Conservation (phyloP, 75 land plant species). For the Sequoiadendron giganteum region DNA sequence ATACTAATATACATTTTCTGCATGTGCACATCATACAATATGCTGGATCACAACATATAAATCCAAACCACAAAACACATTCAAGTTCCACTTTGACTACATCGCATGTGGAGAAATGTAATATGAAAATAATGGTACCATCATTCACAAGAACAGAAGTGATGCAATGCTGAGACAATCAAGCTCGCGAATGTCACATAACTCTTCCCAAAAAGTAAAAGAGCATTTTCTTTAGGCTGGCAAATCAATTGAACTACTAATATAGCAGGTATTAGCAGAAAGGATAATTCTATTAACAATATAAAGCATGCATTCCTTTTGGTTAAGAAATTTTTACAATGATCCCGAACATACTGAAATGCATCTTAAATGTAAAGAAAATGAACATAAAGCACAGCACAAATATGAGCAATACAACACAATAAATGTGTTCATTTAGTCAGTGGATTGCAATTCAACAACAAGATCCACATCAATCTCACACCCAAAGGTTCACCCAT, state of each 20-base stretch:
- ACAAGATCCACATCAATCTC: not conserved
- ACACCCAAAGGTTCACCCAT: not conserved
- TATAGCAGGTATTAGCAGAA: not conserved
- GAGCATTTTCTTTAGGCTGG: too few relatives aligned
- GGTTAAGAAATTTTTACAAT: not conserved
- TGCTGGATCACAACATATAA: not conserved
- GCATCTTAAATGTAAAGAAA: not conserved
- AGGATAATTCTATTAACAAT: not conserved
- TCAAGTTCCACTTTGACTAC: not conserved
- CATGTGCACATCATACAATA: not conserved
- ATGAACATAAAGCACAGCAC: not conserved
- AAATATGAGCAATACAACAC: not conserved
- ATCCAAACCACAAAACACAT: not conserved
- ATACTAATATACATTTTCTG: not conserved
- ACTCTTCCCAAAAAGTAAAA: not conserved
- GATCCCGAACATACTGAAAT: not conserved
- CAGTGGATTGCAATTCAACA: not conserved
- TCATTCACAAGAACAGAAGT: not conserved
- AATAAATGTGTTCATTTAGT: not conserved
- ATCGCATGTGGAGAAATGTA: not conserved
- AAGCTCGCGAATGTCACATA: not conserved
- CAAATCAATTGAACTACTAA: not conserved
- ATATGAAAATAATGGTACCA: not conserved
- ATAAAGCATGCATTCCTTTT: not conserved
- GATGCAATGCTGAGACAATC: not conserved